phyloP scores from a whole-genome alignment of 176 grass and related monocot genomes.

The Zizania latifolia region DNA sequence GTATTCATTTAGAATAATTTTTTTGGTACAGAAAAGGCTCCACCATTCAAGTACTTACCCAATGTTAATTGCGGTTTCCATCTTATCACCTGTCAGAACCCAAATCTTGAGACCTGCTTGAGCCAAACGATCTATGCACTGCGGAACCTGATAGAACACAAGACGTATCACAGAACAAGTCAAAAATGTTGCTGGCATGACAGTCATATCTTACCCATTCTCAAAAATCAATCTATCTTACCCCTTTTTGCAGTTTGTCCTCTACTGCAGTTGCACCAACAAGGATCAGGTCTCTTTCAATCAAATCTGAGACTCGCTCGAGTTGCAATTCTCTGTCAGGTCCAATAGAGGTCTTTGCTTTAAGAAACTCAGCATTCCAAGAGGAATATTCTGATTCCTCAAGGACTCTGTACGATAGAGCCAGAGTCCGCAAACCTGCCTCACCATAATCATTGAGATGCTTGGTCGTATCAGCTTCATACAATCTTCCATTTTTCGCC shows the following conservation, averaged over 20 bases:
- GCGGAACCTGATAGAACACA: conserved; percentile 65
- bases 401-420: conserved; percentile 75
- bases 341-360: conserved; percentile 80
- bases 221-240: conserved; percentile 11
- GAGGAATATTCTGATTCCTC: conserved; percentile 83
- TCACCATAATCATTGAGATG: conserved; percentile 95
- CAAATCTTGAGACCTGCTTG: conserved; percentile 98
- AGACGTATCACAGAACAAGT: conserved; percentile 25
- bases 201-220: conserved; percentile 20
- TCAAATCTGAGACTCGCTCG: conserved; percentile 74
- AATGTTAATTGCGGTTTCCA: conserved; percentile 99
- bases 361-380: conserved; percentile 88
- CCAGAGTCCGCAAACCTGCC: conserved; percentile 78
- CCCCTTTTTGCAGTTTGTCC: conserved; percentile 93
- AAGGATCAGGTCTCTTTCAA: conserved; percentile 89
- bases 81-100: conserved; percentile 99
- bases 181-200: conserved; percentile 24
- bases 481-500: conserved; percentile 79
- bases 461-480: conserved; percentile 63
- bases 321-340: conserved; percentile 85
- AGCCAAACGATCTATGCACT: conserved; percentile 94
- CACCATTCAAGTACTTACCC: conserved; percentile 50
- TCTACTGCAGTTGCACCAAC: conserved; percentile 94
- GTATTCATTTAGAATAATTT: conserved; percentile 3
- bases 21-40: conserved; percentile 15